Conservation (phyloP, 2,329 filamentous ascomycete genomes). For the Calcarisporium arbuscula region DNA sequence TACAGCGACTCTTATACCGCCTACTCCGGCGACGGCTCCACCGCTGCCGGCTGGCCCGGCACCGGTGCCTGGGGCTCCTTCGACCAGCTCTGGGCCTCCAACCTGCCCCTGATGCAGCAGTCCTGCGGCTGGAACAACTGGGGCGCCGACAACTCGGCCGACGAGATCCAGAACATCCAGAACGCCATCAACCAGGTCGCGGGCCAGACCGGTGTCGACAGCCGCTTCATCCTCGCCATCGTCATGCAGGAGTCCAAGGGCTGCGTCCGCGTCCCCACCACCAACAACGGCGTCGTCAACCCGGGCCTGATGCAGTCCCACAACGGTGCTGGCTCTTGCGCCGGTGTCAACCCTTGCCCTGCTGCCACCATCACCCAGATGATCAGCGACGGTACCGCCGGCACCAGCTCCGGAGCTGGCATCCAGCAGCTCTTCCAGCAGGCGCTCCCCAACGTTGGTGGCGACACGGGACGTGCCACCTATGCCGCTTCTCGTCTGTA, state of each 20-base stretch:
- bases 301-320: slow-evolving; percentile 36
- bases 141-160: slow-evolving; percentile 8
- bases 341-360: slow-evolving; percentile 25
- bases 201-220: slow-evolving; percentile 23
- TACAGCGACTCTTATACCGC: slow-evolving; percentile 8
- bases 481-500: slow-evolving; percentile 16
- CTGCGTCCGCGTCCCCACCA: slow-evolving; percentile 35
- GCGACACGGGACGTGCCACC: slow-evolving; percentile 8
- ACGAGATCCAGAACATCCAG: slow-evolving; percentile 8
- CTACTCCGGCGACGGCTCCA: slow-evolving; percentile 16
- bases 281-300: slow-evolving; percentile 34
- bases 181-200: slow-evolving; percentile 26
- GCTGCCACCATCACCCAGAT: slow-evolving; percentile 20
- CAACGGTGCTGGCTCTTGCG: slow-evolving; percentile 30
- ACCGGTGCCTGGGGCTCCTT: slow-evolving; percentile 12
- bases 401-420: slow-evolving; percentile 34
- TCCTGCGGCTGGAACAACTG: slow-evolving; percentile 13
- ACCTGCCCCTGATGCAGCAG: slow-evolving; percentile 11
- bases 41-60: slow-evolving; percentile 15
- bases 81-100: slow-evolving; percentile 13
- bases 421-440: slow-evolving; percentile 17
- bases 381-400: slow-evolving; percentile 34
- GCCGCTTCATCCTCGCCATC: slow-evolving; percentile 36
- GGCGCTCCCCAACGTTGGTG: neutral
- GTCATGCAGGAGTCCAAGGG: slow-evolving; percentile 39